These are phyloP conservation scores for Hippophae rhamnoides DNA, from an alignment of 306 rosid genomes.

Conservation along the genomic window DNA sequence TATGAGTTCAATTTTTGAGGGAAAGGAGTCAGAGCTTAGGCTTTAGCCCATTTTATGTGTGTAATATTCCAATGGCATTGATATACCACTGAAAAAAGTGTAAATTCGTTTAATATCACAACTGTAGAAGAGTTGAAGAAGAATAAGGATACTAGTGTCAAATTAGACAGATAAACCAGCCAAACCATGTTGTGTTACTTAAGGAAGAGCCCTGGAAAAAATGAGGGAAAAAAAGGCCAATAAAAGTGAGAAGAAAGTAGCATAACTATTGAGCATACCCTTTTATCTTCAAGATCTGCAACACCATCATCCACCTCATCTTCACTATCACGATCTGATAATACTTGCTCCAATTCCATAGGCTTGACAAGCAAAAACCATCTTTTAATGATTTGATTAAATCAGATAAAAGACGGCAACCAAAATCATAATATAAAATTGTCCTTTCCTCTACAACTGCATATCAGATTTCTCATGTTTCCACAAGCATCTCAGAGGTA, in stretches of 20 bases:
- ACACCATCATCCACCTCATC: constrained; percentile 84
- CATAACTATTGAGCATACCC: constrained; percentile 44
- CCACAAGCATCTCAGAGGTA: background rate
- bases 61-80: background rate
- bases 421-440: background rate
- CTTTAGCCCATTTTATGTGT: too few relatives aligned
- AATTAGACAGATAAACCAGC: constrained; percentile 5
- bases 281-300: constrained; percentile 94
- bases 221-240: background rate
- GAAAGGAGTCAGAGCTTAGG: too few relatives aligned
- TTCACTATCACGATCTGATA: constrained; percentile 86
- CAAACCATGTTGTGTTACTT: constrained; percentile 3
- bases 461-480: background rate
- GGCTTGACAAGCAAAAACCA: constrained; percentile 43
- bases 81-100: background rate
- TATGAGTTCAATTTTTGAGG: too few relatives aligned
- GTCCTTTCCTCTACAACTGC: background rate
- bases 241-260: background rate
- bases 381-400: background rate
- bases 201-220: constrained; percentile 14
- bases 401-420: background rate
- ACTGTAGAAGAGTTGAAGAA: background rate
- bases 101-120: background rate
- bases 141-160: background rate
- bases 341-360: constrained; percentile 79